Evolutionary conservation across 176 grass and related monocot species (phyloP).

Genomic region (Puya raimondii): DNA sequence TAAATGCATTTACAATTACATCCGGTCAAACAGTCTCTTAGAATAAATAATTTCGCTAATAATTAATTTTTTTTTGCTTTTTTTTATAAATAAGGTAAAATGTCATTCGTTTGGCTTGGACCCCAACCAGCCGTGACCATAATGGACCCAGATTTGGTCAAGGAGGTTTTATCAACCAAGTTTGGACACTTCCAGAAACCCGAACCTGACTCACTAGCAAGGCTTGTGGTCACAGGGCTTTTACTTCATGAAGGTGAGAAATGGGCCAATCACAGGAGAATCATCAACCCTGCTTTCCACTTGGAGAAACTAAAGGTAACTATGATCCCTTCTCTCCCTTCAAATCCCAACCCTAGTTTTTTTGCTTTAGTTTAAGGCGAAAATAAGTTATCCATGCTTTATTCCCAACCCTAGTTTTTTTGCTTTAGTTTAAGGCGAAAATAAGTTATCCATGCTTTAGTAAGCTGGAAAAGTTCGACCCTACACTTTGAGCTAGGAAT

Average conservation of each 20-base stretch:
- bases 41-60: too few relatives aligned
- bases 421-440: background rate
- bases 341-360: background rate
- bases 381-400: too few relatives aligned
- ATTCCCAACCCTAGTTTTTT: background rate
- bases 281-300: conserved; percentile 23
- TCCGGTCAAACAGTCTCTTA: too few relatives aligned
- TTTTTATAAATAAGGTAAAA: conserved; percentile 5
- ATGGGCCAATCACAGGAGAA: conserved; percentile 22
- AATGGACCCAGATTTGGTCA: conserved; percentile 24
- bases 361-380: background rate
- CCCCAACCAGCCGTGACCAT: conserved; percentile 35
- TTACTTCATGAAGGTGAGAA: background rate
- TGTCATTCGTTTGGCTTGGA: conserved; percentile 51
- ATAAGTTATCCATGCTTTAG: too few relatives aligned
- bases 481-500: too few relatives aligned
- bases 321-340: background rate
- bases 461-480: too few relatives aligned
- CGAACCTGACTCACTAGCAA: background rate
- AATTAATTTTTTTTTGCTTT: too few relatives aligned
- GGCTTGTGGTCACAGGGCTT: background rate
- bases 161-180: conserved; percentile 40
- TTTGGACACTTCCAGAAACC: conserved; percentile 33
- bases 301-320: conserved; percentile 14
- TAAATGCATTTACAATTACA: too few relatives aligned